Percentiles rank a stretch among this genome's conserved stretches.
phyloP scores from a whole-genome alignment of 805 yeast genomes.

The Soucietia sequanensis region DNA sequence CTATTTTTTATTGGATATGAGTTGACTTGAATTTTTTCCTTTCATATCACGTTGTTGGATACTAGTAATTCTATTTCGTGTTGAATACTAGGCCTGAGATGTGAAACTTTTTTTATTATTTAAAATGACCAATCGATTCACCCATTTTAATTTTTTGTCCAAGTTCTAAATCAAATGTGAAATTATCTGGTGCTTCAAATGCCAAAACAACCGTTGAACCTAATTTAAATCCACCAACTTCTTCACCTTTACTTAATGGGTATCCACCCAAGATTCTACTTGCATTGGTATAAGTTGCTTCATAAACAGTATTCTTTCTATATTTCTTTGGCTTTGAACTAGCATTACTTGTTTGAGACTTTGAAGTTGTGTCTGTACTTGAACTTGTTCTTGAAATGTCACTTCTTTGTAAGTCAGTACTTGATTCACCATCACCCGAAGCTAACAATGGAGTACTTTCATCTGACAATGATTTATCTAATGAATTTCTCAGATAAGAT shows the following conservation, averaged over 20 bases:
- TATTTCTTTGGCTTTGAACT: constrained; percentile 38
- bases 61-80: too few relatives aligned
- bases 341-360: constrained; percentile 11
- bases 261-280: constrained; percentile 75
- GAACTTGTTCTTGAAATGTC: constrained; percentile 12
- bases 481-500: constrained; percentile 23
- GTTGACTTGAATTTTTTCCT: too few relatives aligned
- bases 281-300: constrained; percentile 86
- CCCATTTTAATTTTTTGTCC: constrained; percentile 89
- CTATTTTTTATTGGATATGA: too few relatives aligned
- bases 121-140: constrained; percentile 61
- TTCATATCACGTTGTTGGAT: too few relatives aligned
- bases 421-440: constrained; percentile 6
- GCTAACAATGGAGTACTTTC: constrained; percentile 33
- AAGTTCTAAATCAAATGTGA: constrained; percentile 62
- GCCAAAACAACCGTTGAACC: constrained; percentile 97
- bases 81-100: neutral
- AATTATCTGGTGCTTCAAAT: constrained; percentile 89
- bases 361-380: constrained; percentile 9
- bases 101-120: too few relatives aligned
- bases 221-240: constrained; percentile 94
- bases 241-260: constrained; percentile 88
- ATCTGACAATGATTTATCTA: constrained; percentile 8
- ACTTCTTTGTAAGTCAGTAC: constrained; percentile 4
- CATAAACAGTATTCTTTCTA: constrained; percentile 81